Evolutionary conservation across 192 early-diverging fungal genomes (phyloP).

Genomic region (Coemansia sp.): DNA sequence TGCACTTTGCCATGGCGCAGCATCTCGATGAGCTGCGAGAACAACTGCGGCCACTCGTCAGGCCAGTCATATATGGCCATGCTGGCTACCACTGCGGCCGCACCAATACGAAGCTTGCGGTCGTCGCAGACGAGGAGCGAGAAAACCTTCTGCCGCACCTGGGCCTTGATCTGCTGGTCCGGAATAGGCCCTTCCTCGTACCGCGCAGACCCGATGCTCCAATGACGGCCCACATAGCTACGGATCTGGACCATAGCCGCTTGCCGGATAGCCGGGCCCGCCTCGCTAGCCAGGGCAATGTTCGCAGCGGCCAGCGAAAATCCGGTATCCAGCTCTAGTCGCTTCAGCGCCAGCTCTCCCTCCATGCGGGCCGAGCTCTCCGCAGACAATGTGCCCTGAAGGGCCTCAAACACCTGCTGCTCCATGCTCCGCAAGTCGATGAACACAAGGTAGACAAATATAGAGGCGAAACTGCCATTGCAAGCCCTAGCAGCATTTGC

Average conservation of each 20-base stretch:
- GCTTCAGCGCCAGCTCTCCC: conserved; percentile 65
- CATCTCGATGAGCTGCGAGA: conserved; percentile 65
- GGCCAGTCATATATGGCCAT: conserved; percentile 93
- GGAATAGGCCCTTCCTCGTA: conserved; percentile 45
- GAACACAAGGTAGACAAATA: no score
- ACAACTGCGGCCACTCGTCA: conserved; percentile 85
- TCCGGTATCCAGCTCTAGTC: conserved; percentile 52
- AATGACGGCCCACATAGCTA: conserved; percentile 68
- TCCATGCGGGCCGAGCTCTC: conserved; percentile 58
- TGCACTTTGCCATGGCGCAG: conserved; percentile 58
- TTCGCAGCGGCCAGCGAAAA: conserved; percentile 65
- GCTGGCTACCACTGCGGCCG: conserved; percentile 75
- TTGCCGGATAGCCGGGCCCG: conserved; percentile 60
- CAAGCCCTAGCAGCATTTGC: no score
- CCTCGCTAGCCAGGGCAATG: conserved; percentile 59
- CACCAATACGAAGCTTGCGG: conserved; percentile 31
- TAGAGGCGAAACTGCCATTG: no score
- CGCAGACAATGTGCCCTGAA: conserved; percentile 63
- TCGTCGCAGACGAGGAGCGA: conserved; percentile 21
- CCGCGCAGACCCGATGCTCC: conserved; percentile 58
- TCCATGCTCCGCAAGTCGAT: conserved; percentile 54
- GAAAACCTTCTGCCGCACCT: conserved; percentile 39
- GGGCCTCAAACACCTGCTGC: conserved; percentile 61
- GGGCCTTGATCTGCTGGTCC: conserved; percentile 31
- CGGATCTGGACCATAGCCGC: conserved; percentile 65